Conservation (phyloP, 192 early-diverging fungal genomes). For the Coemansia sp. region DNA sequence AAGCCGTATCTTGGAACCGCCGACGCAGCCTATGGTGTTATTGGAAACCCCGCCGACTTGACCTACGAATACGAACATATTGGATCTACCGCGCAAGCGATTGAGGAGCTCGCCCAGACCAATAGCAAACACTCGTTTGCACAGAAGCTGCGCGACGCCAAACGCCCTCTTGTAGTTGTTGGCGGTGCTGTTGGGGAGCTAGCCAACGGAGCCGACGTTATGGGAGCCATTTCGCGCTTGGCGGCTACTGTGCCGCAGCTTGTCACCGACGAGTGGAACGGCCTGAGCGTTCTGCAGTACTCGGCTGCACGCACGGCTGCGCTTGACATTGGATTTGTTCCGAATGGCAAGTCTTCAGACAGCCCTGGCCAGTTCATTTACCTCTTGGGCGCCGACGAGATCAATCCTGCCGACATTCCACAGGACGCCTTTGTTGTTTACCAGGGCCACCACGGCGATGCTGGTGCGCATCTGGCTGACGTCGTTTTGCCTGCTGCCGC, state of each 20-base stretch:
- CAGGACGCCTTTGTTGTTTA: constrained; percentile 95
- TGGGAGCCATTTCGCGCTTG: constrained; percentile 76
- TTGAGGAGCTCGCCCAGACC: constrained; percentile 65
- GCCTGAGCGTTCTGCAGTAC: constrained; percentile 88
- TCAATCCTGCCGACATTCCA: constrained; percentile 73
- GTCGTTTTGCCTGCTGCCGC: constrained; percentile 94
- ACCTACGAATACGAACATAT: constrained; percentile 92
- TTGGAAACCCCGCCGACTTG: constrained; percentile 77
- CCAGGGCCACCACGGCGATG: constrained; percentile 99
- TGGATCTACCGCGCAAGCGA: constrained; percentile 61
- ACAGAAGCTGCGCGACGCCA: constrained; percentile 72
- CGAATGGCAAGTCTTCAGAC: constrained; percentile 55
- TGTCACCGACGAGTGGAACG: constrained; percentile 80
- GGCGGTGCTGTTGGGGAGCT: constrained; percentile 81
- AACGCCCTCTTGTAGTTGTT: constrained; percentile 89
- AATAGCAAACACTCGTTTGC: constrained; percentile 70
- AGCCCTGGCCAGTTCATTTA: constrained; percentile 74
- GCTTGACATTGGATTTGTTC: constrained; percentile 85
- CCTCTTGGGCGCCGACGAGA: constrained; percentile 90
- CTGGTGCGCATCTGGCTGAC: constrained; percentile 91
- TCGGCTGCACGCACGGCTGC: constrained; percentile 87
- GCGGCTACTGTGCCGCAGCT: constrained; percentile 68
- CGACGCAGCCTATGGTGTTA: constrained; percentile 64
- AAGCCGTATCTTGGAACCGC: constrained; percentile 87
- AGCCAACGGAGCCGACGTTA: constrained; percentile 62